Base-by-base conservation (phyloP, 257 asterid genomes). In the Ajuga chamaepitys region DNA sequence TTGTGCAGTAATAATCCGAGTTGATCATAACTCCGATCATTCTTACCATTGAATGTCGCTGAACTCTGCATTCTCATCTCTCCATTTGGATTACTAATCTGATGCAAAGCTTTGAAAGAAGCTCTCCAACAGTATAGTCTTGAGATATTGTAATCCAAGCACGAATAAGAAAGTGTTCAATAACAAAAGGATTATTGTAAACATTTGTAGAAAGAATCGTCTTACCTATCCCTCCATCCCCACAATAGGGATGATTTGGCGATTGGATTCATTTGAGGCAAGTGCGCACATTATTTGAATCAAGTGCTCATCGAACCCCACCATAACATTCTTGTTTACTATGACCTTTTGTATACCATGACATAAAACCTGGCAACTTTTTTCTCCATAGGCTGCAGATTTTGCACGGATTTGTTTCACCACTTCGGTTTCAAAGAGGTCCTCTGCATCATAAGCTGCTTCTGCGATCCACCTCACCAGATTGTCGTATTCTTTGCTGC, bases 201-300 rank as follows among this genome's bases (percentile, higher is more conserved):
- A 52, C 37, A 66, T 40, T 53, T 8, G 62, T 37, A 16, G 71
- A 53, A 5, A 66, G 63, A 10, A 38, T 66, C 21, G 71, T 66
- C 71, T 66, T 53, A 53, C 71, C 71, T 14, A 66, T 66, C 54
- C 71, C 71, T 34, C 71, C 62, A 66, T 66, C 12, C 71, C 71
- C 4, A 66, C 71, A 38, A 66, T 53, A 16, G 71, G 62, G 54
- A 66, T 40, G 53, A 53, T 53, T 3, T 5, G 60, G 10, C 61
- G 66, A 25, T 10, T 35, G 1, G 14, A 5, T 32, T 68, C 52
- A 5, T 58, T 12, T 0, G 52, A 58, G 18, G 41, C 14, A 30
- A 68, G 67, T 8, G 53, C 58, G 9, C 9, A n/a, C 74, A 68
- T 58, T 10, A 68, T 16, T 35, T 22, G 60, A 54, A 58, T 2